Conservation (phyloP, 2,329 filamentous ascomycete genomes). For the Pseudogymnoascus sp. region DNA sequence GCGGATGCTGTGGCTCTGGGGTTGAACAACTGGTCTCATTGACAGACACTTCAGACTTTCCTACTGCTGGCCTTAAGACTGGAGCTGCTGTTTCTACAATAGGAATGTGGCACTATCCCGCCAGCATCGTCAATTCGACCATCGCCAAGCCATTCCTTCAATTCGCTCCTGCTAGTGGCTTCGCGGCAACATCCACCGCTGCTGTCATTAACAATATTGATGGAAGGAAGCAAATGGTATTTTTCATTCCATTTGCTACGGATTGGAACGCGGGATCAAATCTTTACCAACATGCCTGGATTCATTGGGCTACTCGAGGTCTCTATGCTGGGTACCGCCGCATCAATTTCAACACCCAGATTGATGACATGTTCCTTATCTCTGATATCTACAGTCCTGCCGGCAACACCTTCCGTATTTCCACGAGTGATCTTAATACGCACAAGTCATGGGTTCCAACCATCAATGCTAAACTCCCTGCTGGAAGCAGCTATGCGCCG, state of each 20-base stretch:
- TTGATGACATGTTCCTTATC: constrained; percentile 56
- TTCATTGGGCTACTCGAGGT: constrained; percentile 54
- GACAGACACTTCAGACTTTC: constrained; percentile 46
- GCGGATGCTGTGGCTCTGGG: constrained; percentile 41
- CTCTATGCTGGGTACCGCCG: constrained; percentile 33
- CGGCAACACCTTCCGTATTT: constrained; percentile 43
- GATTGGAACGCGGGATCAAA: constrained; percentile 44
- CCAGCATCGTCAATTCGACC: constrained; percentile 44
- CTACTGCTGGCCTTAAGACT: constrained; percentile 46
- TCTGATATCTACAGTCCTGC: constrained; percentile 42
- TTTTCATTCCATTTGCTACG: constrained; percentile 46
- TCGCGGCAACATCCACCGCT: constrained; percentile 38
- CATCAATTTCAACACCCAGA: constrained; percentile 25
- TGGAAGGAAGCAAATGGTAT: constrained; percentile 54
- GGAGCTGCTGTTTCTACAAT: no score
- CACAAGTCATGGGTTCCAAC: constrained; percentile 37
- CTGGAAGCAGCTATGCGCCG: constrained; percentile 45
- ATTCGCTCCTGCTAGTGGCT: constrained; percentile 40
- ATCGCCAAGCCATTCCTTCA: constrained; percentile 48
- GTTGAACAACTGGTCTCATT: constrained; percentile 47
- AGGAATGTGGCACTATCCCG: constrained; percentile 49
- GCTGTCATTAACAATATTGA: constrained; percentile 53
- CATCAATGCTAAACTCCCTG: constrained; percentile 41
- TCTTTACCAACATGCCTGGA: constrained; percentile 55
- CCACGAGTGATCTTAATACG: constrained; percentile 39